Base-by-base conservation (phyloP, 257 asterid species). In the Nyctanthes arbortristis region DNA sequence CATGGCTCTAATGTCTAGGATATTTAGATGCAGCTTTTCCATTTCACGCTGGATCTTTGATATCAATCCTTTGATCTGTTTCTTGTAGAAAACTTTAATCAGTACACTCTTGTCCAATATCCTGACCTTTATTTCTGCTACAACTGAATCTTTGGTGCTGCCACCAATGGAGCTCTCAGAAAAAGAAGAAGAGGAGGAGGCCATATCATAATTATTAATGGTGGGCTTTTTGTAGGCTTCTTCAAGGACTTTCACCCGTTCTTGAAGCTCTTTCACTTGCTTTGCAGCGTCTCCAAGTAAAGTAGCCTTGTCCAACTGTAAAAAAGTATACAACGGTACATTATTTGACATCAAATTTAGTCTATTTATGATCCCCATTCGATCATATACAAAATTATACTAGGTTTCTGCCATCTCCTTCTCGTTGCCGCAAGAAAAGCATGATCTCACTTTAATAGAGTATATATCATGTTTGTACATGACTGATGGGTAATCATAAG, bases 301-400 rank as follows among this genome's bases (percentile, higher is more conserved):
- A 62, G 80, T 63, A 6, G 82, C 87, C 58, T 79, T 82, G 56
- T 82, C 87, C 78, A 82, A 70, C 87, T 82, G n/a, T n/a, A n/a
- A n/a, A n/a, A n/a, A n/a, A n/a, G n/a, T n/a, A n/a, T n/a, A n/a
- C n/a, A n/a, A n/a, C n/a, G n/a, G n/a, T n/a, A n/a, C n/a, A n/a
- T n/a, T n/a, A n/a, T n/a, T n/a, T n/a, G n/a, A n/a, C n/a, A n/a
- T n/a, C n/a, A n/a, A n/a, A n/a, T n/a, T n/a, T n/a, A n/a, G n/a
- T n/a, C n/a, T n/a, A n/a, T n/a, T n/a, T n/a, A n/a, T n/a, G n/a
- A n/a, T n/a, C n/a, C n/a, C n/a, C n/a, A n/a, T n/a, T n/a, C n/a
- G 65, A 37, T 37, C 45, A 37, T 10, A 4, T 37, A 37, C 11
- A n/a, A n/a, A n/a, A n/a, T n/a, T n/a, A n/a, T n/a, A n/a, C n/a